Percentiles rank a stretch among this genome's conserved stretches.
Conservation (phyloP, 441 rosid genomes). For the Populus tomentosa region DNA sequence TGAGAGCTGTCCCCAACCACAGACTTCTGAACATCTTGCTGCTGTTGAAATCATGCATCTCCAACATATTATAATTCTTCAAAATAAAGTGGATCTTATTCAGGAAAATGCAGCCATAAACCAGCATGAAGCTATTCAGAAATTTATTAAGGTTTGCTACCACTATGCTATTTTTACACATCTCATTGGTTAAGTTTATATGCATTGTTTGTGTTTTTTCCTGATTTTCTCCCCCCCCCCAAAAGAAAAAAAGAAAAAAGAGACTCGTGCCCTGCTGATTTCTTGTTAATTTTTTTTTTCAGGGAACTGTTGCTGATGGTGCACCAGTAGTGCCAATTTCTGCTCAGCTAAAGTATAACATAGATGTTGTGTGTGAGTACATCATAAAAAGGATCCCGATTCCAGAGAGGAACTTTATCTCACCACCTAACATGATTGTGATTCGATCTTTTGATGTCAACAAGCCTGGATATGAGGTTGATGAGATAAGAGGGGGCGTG, state of each 20-base stretch:
- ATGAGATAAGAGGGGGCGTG: constrained; percentile 92
- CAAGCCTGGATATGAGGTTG: constrained; percentile 91
- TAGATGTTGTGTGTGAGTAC: constrained; percentile 88
- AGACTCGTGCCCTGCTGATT: neutral
- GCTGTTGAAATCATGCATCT: constrained; percentile 96
- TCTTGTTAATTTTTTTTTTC: constrained; percentile 15
- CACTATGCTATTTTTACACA: too few species aligned
- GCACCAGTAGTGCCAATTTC: constrained; percentile 95
- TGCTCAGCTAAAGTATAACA: constrained; percentile 87
- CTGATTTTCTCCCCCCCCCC: too few species aligned
- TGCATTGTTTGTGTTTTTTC: neutral
- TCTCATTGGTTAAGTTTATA: neutral
- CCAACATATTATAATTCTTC: constrained; percentile 86
- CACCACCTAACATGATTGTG: constrained; percentile 95
- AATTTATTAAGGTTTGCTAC: constrained; percentile 59
- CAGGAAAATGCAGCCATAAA: constrained; percentile 90
- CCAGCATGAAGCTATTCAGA: constrained; percentile 83
- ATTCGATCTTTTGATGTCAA: constrained; percentile 96
- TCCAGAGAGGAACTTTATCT: constrained; percentile 80
- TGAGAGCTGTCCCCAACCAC: constrained; percentile 92
- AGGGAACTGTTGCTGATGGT: constrained; percentile 89
- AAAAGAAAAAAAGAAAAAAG: neutral
- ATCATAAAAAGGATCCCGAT: constrained; percentile 87
- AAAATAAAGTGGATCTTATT: constrained; percentile 88
- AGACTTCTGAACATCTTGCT: constrained; percentile 96